Percentiles rank a stretch among this genome's conserved stretches.
These are phyloP conservation scores for Penicillium paxilli DNA, from an alignment of 495 filamentous ascomycete species.

Conservation along the genomic window DNA sequence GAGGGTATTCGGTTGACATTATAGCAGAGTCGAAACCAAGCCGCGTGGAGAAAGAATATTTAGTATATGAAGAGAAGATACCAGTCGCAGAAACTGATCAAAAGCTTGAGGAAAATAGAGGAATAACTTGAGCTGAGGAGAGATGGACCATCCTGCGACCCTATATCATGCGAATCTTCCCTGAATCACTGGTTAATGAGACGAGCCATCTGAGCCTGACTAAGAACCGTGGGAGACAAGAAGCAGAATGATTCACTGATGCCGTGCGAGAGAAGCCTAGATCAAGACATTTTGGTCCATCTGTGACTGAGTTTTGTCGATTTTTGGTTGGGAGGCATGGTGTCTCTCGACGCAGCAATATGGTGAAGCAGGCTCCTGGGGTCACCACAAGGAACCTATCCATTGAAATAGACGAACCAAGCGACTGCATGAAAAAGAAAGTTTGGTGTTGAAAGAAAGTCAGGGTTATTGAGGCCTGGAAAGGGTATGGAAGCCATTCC, in stretches of 20 bases:
- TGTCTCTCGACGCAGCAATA: neutral
- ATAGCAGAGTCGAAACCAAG: neutral
- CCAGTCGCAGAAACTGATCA: neutral
- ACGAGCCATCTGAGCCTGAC: slow-evolving; percentile 4
- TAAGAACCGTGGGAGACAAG: no score
- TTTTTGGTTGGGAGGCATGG: neutral
- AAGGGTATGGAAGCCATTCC: neutral
- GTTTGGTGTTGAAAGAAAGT: neutral
- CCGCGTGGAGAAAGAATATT: neutral
- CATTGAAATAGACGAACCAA: slow-evolving; percentile 1
- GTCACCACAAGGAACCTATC: neutral
- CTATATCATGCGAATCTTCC: neutral
- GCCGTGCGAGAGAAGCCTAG: slow-evolving; percentile 3
- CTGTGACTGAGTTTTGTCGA: neutral
- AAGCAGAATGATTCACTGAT: slow-evolving; percentile 3
- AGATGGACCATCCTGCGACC: neutral
- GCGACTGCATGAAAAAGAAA: neutral
- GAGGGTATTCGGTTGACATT: slow-evolving; percentile 2
- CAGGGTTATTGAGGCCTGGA: neutral
- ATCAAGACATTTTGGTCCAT: slow-evolving; percentile 11
- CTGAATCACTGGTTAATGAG: neutral
- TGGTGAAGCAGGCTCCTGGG: neutral
- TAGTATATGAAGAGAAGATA: neutral
- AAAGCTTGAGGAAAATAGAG: neutral
- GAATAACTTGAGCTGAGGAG: no score